These are phyloP conservation scores for Nelumbo lutea DNA, from an alignment of 164 flowering plant genomes.

Conservation along the genomic window DNA sequence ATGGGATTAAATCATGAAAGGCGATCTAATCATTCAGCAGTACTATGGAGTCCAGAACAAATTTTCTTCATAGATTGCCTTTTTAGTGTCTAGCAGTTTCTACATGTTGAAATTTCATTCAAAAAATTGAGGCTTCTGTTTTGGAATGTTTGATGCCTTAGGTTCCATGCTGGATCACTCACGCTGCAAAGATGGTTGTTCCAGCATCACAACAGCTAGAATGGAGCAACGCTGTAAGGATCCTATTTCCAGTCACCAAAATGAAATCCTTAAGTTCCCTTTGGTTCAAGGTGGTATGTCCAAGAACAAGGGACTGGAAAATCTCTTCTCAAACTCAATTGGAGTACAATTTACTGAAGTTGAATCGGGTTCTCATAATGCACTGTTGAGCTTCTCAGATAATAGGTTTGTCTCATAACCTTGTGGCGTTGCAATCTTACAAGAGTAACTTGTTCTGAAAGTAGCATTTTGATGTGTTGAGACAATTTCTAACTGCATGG, in stretches of 20 bases:
- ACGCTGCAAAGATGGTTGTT: slow-evolving; percentile 18
- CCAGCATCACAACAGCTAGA: slow-evolving; percentile 20
- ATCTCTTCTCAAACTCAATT: slow-evolving; percentile 2
- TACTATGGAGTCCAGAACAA: too few relatives aligned
- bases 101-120: background rate
- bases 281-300: slow-evolving; percentile 17
- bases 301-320: slow-evolving; percentile 2
- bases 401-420: slow-evolving; percentile 12
- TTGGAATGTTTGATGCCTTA: slow-evolving; percentile 6
- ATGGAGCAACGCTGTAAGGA: slow-evolving; percentile 9
- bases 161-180: slow-evolving; percentile 17
- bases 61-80: background rate
- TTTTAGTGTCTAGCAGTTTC: background rate
- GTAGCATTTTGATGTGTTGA: too few relatives aligned
- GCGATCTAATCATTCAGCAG: background rate
- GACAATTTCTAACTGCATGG: too few relatives aligned
- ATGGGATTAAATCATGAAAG: background rate
- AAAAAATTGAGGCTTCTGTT: slow-evolving; percentile 2
- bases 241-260: background rate
- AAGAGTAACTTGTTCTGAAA: background rate
- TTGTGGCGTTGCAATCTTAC: background rate
- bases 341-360: slow-evolving; percentile 12
- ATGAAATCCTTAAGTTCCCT: slow-evolving; percentile 9
- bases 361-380: slow-evolving; percentile 12
- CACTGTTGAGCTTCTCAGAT: slow-evolving; percentile 1